Conservation (phyloP, 768 basidiomycete genomes). For the Dendrothele bispora region DNA sequence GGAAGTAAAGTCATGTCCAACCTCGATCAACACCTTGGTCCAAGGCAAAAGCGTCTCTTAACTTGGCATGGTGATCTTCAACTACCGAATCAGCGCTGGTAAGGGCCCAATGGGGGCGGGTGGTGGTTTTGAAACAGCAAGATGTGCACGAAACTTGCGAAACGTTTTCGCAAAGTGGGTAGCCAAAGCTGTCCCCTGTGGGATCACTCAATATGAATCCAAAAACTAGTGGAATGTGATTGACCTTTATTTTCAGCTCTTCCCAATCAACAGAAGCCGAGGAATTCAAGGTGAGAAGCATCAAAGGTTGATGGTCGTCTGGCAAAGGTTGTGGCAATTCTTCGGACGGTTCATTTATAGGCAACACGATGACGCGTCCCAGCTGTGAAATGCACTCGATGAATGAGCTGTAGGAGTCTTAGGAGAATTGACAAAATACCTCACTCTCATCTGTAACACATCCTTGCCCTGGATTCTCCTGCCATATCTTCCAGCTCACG, state of each 20-base stretch:
- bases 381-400: slow-evolving; percentile 40
- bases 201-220: slow-evolving; percentile 3
- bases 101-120: slow-evolving; percentile 31
- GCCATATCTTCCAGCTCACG: slow-evolving; percentile 75
- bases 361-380: slow-evolving; percentile 68
- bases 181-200: slow-evolving; percentile 43
- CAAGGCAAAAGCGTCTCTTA: too few species aligned
- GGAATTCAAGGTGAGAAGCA: slow-evolving; percentile 72
- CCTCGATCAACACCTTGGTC: too few species aligned
- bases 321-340: slow-evolving; percentile 19
- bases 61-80: neutral
- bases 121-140: slow-evolving; percentile 28
- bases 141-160: slow-evolving; percentile 38
- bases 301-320: slow-evolving; percentile 48
- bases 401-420: neutral
- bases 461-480: slow-evolving; percentile 65
- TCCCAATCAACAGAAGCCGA: slow-evolving; percentile 65
- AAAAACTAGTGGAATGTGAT: slow-evolving; percentile 14
- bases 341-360: slow-evolving; percentile 46
- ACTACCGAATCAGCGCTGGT: slow-evolving; percentile 27
- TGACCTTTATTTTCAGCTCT: slow-evolving; percentile 60
- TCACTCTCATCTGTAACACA: slow-evolving; percentile 78
- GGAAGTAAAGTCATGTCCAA: too few species aligned
- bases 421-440: slow-evolving; percentile 33
- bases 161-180: slow-evolving; percentile 45